A percentile compares a stretch with the other conserved stretches of the same genome.
Conservation (phyloP, 495 filamentous ascomycete genomes). For the Penicillium tannophilum region DNA sequence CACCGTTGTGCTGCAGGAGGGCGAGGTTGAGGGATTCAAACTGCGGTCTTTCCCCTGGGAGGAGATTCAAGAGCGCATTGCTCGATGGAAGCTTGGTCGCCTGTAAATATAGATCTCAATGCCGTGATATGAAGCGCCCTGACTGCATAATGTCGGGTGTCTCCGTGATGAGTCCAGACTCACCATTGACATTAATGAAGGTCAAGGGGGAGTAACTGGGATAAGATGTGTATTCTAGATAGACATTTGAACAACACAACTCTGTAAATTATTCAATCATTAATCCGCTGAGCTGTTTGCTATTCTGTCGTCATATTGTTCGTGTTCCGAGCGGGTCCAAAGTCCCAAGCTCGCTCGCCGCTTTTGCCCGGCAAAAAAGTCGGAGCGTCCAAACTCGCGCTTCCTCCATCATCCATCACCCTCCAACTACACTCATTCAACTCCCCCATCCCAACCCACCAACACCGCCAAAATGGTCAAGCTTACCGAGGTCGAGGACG, state of each 20-base stretch:
- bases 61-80: conserved; percentile 84
- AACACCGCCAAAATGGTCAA: conserved; percentile 78
- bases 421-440: conserved; percentile 21
- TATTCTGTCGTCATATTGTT: conserved; percentile 3
- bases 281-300: neutral
- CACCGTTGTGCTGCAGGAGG: conserved; percentile 93
- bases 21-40: conserved; percentile 46
- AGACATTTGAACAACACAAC: conserved; percentile 22
- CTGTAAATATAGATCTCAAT: conserved; percentile 40
- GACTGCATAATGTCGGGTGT: neutral
- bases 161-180: conserved; percentile 9
- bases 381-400: conserved; percentile 36
- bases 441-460: conserved; percentile 11
- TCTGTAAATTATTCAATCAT: conserved; percentile 28
- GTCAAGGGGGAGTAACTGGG: conserved; percentile 13
- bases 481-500: conserved; percentile 92
- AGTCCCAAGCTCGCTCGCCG: conserved; percentile 36
- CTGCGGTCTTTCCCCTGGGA: conserved; percentile 70
- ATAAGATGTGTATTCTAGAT: conserved; percentile 28
- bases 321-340: conserved; percentile 24
- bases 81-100: conserved; percentile 79
- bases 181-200: conserved; percentile 1
- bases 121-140: neutral
- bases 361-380: conserved; percentile 53
- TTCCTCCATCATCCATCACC: conserved; percentile 33